A percentile compares a stretch with the other conserved stretches of the same genome.
Conservation (phyloP, 305 asterid species). For the Fraxinus latifolia region DNA sequence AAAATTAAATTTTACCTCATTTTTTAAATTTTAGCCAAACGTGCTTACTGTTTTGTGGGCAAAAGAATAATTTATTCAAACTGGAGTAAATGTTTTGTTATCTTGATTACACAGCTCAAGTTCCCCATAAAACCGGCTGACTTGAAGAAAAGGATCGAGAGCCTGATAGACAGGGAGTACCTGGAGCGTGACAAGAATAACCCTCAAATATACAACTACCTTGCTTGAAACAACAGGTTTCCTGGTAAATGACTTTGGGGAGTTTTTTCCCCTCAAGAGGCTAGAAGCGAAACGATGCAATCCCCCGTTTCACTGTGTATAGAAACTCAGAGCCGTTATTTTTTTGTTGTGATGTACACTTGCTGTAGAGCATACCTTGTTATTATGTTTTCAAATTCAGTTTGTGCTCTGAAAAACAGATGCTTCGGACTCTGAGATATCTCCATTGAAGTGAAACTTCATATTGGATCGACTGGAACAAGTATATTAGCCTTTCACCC, state of each 20-base stretch:
- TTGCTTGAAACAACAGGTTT: conserved; percentile 47
- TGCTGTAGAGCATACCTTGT: conserved; percentile 32
- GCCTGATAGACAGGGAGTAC: conserved; percentile 92
- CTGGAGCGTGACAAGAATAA: conserved; percentile 81
- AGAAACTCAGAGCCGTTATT: conserved; percentile 38
- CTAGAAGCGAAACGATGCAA: conserved; percentile 20
- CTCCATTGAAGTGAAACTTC: neutral
- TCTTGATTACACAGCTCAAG: conserved; percentile 60
- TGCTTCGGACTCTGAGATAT: neutral
- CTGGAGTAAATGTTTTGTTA: neutral
- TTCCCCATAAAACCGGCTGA: conserved; percentile 95
- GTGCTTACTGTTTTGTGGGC: neutral
- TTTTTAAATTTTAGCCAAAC: neutral
- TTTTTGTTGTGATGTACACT: conserved; percentile 33
- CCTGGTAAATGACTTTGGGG: conserved; percentile 34
- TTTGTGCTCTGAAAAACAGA: neutral
- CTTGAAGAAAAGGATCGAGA: conserved; percentile 94
- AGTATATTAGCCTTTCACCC: neutral
- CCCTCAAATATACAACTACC: conserved; percentile 90
- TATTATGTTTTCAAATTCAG: conserved; percentile 5
- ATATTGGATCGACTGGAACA: neutral
- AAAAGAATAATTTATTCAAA: neutral
- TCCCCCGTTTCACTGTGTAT: conserved; percentile 52
- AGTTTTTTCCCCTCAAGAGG: conserved; percentile 10
- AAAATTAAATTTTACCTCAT: neutral